Base-by-base conservation (phyloP, 2,329 filamentous ascomycete species). In the Phoma sp. region DNA sequence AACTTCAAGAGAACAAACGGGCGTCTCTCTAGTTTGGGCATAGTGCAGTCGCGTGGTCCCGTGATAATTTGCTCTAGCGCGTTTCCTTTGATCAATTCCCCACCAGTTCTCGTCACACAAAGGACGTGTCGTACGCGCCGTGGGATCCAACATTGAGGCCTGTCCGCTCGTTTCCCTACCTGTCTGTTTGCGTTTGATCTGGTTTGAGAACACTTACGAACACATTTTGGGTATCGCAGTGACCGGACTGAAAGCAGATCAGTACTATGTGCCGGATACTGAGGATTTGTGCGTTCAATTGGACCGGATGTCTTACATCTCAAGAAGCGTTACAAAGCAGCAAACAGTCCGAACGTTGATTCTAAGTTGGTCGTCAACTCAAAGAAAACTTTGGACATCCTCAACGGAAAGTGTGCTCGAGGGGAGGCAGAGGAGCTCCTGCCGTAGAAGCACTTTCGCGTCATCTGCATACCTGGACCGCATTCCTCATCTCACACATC, bases 1-100 rank as follows among this genome's bases (percentile, higher is more conserved):
- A 9, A 5, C 23, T 25, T 25, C 23, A 25, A 9, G 5, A 5
- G 5, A 25, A 5, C 9, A 9, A 25, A 9, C 9, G 23, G 23
- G 9, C 9, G 5, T 25, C 5, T 32, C 15, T 15, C 17, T 36
- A 23, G 7, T 2, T 33, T 45, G 6, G 15, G 18, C 26, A 20
- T 57, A 37, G 59, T 15, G 14, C 34, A 20, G 23, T 12, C 62
- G 59, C 66, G 64, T 37, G 34, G 47, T 62, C 69, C 61, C 60
- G 59, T 71, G 68, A 71, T 61, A 38, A 54, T 51, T 57, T 54
- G 59, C 57, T 63, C 61, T 69, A 69, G 69, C 67, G 64, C 53
- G 60, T 43, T 46, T 54, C 11, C 26, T 48, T 20, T 30, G 37
- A 43, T 10, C 28, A 46, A 40, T 54, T 52, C 58, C 57, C 50